phyloP scores from a whole-genome alignment of 2,329 filamentous ascomycete genomes.

The Venturiaceae sp. region DNA sequence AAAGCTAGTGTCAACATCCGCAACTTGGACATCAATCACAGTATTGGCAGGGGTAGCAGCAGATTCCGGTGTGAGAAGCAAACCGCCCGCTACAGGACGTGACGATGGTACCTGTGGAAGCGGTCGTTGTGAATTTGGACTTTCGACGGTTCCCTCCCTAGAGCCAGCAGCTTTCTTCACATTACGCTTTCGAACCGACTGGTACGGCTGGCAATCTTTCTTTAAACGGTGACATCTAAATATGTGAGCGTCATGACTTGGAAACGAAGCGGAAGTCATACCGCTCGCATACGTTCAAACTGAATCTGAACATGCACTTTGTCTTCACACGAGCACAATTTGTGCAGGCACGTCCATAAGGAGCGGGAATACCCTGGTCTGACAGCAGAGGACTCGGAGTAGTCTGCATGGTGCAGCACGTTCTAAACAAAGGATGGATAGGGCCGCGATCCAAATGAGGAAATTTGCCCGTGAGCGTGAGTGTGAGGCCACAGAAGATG shows the following conservation, averaged over 20 bases:
- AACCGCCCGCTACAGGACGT: too few species aligned
- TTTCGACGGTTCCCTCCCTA: too few species aligned
- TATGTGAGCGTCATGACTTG: conserved; percentile 22
- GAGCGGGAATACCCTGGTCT: not conserved
- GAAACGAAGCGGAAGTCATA: too few species aligned
- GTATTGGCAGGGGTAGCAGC: too few species aligned
- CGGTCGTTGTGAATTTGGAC: too few species aligned
- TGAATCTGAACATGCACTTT: conserved; percentile 34
- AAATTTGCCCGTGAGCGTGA: too few species aligned
- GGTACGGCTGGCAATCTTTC: conserved; percentile 38
- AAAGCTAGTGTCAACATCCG: not conserved
- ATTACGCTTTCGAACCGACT: conserved; percentile 29
- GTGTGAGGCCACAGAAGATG: too few species aligned
- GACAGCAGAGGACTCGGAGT: not conserved
- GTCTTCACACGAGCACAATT: conserved; percentile 41
- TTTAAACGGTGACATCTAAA: conserved; percentile 34
- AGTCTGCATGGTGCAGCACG: not conserved
- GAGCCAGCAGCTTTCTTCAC: not conserved
- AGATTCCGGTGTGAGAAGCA: too few species aligned
- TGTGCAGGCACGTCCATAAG: conserved; percentile 35
- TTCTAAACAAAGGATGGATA: too few species aligned
- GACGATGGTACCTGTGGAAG: too few species aligned
- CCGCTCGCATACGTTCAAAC: conserved; percentile 1
- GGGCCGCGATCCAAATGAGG: too few species aligned
- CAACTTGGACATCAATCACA: too few species aligned